Evolutionary conservation across 345 rosid species (phyloP).

Genomic region (Brassica incana): DNA sequence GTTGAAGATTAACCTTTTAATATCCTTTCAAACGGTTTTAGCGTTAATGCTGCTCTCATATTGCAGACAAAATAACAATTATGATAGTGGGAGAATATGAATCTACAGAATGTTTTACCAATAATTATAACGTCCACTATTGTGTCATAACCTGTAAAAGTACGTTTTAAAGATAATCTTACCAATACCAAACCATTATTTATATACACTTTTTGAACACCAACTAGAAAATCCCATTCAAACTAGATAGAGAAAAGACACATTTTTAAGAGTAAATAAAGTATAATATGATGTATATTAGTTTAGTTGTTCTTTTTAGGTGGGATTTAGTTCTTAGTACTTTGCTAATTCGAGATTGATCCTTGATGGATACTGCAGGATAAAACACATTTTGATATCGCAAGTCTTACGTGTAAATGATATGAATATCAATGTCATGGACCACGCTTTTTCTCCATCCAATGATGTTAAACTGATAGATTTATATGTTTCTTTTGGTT

Average conservation of each 20-base stretch:
- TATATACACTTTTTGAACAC: background rate
- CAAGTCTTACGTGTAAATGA: slow-evolving; percentile 38
- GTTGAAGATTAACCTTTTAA: too few relatives aligned
- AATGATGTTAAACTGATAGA: slow-evolving; percentile 35
- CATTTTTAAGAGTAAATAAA: background rate
- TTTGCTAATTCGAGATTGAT: slow-evolving; percentile 38
- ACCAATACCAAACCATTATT: background rate
- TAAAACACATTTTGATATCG: slow-evolving; percentile 22
- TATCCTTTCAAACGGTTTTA: too few relatives aligned
- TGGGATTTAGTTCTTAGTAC: slow-evolving; percentile 35
- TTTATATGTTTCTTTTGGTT: slow-evolving; percentile 39
- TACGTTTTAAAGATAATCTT: background rate
- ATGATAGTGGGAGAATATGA: background rate
- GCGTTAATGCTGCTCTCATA: too few relatives aligned
- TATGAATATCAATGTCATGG: slow-evolving; percentile 38
- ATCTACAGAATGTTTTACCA: background rate
- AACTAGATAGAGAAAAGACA: background rate
- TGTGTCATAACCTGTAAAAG: background rate
- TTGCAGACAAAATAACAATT: background rate
- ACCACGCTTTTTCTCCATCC: slow-evolving; percentile 35
- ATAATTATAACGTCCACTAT: background rate
- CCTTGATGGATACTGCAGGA: slow-evolving; percentile 24
- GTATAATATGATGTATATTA: background rate
- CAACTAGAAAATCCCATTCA: background rate
- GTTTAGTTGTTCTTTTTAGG: slow-evolving; percentile 30